Base-by-base conservation (phyloP, 257 asterid species). In the Coffea canephora region DNA sequence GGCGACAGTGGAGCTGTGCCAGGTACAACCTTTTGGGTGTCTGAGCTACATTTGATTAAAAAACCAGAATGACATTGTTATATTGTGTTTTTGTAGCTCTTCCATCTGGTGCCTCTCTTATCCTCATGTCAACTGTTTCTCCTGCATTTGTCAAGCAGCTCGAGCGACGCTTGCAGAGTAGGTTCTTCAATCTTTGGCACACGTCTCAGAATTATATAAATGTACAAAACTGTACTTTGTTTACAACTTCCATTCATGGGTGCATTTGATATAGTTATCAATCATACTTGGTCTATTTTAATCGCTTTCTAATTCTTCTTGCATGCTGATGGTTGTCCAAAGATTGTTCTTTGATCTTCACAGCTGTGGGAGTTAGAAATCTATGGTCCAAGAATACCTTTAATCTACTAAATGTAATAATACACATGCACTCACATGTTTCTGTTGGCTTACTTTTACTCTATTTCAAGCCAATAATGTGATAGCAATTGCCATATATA, bases 71-170 rank as follows among this genome's bases (percentile, higher is more conserved):
- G 87, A 81, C 23, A 83, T 82, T 83, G 62, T 86, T 84, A 83
- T 80, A 66, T 67, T 69, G 86, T 73, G 55, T 82, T 78, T 82
- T 80, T 87, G 84, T 80, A 95, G 98, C 94, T 84, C 98, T 95
- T 85, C 93, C 96, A 75, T 79, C 87, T 68, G 99, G 98, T 76
- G 94, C 99, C 80, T 89, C 97, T 77, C 69, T 95, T 85, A 77
- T 95, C 84, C 93, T 95, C 67, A 90, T 96, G 65, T 95, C 99
- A 73, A 95, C 99, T 69, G 97, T 95, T 79, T 95, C 99, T 85
- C 99, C 99, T 27, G 91, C 98, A 85, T 93, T 90, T 87, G 89
- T 95, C 80, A 89, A 90, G 85, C 93, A 88, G 82, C 92, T 95
- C 36, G 96, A 92, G 78, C 87, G 79, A 75, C 91, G 95, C 85